Evolutionary conservation across 352 stramenopile species (phyloP).

Genomic region (Plasmopara muralis): DNA sequence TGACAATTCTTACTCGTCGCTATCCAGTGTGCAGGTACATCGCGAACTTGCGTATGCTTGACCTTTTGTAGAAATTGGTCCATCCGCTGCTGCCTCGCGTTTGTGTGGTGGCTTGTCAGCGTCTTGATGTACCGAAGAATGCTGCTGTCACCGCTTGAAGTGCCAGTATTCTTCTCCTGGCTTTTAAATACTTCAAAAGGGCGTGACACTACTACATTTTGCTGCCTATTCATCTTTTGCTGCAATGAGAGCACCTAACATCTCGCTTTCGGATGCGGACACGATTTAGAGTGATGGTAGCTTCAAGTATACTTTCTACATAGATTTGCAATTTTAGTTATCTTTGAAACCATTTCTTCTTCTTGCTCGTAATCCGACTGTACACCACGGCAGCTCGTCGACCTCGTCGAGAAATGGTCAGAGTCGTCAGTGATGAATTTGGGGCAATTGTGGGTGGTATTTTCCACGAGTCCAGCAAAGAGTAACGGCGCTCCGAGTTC

Average conservation of each 20-base stretch:
- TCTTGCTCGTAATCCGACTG: slow-evolving; percentile 60
- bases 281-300: too few relatives aligned
- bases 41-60: slow-evolving; percentile 10
- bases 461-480: slow-evolving; percentile 69
- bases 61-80: slow-evolving; percentile 28
- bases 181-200: too few relatives aligned
- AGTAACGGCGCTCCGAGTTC: slow-evolving; percentile 53
- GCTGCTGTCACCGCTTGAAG: slow-evolving; percentile 21
- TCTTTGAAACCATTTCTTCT: slow-evolving; percentile 44
- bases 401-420: slow-evolving; percentile 65
- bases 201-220: too few relatives aligned
- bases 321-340: neutral
- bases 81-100: slow-evolving; percentile 42
- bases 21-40: slow-evolving; percentile 4
- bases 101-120: slow-evolving; percentile 37
- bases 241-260: too few relatives aligned
- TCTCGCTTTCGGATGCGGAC: too few relatives aligned
- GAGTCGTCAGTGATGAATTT: slow-evolving; percentile 56
- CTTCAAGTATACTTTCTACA: too few relatives aligned
- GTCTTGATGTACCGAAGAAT: slow-evolving; percentile 46
- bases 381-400: slow-evolving; percentile 52
- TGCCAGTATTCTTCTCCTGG: too few relatives aligned
- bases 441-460: slow-evolving; percentile 40
- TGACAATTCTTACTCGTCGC: neutral
- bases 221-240: too few relatives aligned